Evolutionary conservation across 306 rosid genomes (phyloP), one percentile per base, ranked within the genome.

Genomic region (Cucurbita argyrosperma): DNA sequence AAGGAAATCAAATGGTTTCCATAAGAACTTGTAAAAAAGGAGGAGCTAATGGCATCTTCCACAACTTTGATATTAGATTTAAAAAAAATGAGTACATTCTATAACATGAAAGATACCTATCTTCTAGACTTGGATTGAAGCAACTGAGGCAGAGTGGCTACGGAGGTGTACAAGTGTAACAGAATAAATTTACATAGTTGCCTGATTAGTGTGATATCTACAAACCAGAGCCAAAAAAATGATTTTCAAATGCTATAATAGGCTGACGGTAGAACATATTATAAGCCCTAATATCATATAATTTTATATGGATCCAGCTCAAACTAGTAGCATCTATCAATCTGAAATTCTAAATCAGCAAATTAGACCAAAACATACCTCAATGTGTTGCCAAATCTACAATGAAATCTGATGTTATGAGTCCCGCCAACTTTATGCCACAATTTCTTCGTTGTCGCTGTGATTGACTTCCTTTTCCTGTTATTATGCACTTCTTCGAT

Each of bases 191-290:
- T 77, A 83, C 88, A 83, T 53, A 76, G 78, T 50, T 21, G 74
- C 80, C 72, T 78, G 74, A 79, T 23, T 79, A 74, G 78, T 82
- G 79, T 82, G 65, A 80, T 82, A 79, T 89, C 83, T 89, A 89
- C 96, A 91, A 83, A 80, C 26, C 74, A 68, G 74, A 68, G 57
- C 74, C 40, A 72, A 77, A 78, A 77, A 71, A 82, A 64, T 51
- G 46, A 73, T 75, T 59, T 75, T 52, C 58, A 50, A 79, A 78
- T 54, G 63, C 71, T 57, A 56, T 21, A 45, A 72, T 67, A 68
- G 74, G 77, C 83, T 60, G 47, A 83, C 46, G 66, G 51, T 64
- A 79, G 74, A 79, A 79, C 58, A 75, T 79, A 81, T 84, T 76
- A 79, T 84, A 83, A 86, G 83, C 68, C 85, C 86, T 88, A 84